Evolutionary conservation across 2,329 filamentous ascomycete genomes (phyloP).

Genomic region (Claviceps quebecensis): DNA sequence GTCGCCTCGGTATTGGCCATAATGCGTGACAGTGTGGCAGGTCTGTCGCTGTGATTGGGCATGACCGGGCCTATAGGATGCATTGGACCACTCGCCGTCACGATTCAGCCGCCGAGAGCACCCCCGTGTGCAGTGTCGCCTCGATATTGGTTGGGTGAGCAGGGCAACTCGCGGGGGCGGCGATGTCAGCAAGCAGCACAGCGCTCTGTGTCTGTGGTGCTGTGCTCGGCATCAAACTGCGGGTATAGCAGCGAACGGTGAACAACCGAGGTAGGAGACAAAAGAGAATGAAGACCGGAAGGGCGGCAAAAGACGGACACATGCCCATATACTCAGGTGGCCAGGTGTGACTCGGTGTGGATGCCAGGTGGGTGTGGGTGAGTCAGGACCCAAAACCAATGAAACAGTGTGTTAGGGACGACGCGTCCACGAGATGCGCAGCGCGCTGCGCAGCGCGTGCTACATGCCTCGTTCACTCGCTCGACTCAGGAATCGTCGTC

Average conservation of each 20-base stretch:
- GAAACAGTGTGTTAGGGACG: not conserved
- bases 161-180: no score
- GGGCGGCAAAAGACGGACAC: no score
- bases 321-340: no score
- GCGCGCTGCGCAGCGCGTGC: not conserved
- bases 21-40: not conserved
- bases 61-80: not conserved
- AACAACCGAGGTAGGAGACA: no score
- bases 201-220: no score
- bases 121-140: no score
- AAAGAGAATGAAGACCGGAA: no score
- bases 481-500: slow-evolving; percentile 38
- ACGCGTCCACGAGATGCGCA: not conserved
- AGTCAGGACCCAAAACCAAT: slow-evolving; percentile 1
- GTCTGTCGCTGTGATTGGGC: not conserved
- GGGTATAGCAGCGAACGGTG: no score
- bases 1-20: slow-evolving; percentile 3
- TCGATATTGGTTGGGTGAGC: no score
- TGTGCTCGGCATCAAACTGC: no score
- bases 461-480: slow-evolving; percentile 6
- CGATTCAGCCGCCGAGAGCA: not conserved
- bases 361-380: not conserved
- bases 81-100: not conserved
- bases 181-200: no score
- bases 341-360: not conserved